phyloP scores from a whole-genome alignment of 192 early-diverging fungal species.

The Coemansia brasiliensis region DNA sequence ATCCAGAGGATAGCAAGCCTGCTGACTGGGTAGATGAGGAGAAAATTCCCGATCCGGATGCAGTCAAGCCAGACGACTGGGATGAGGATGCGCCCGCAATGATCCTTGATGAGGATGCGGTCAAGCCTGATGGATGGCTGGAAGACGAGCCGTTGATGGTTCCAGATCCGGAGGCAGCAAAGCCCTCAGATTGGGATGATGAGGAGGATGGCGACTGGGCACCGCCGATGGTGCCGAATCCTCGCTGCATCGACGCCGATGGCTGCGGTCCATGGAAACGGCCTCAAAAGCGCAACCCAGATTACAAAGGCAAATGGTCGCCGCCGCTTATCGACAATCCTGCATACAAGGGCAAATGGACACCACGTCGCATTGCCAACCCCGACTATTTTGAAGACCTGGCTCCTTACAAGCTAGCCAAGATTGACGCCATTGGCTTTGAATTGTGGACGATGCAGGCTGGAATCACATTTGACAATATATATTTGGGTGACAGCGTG shows the following conservation, averaged over 20 bases:
- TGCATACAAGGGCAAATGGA: slow-evolving; percentile 89
- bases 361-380: slow-evolving; percentile 81
- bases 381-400: slow-evolving; percentile 83
- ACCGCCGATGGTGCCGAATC: slow-evolving; percentile 74
- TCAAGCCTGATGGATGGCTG: slow-evolving; percentile 83
- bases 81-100: slow-evolving; percentile 84
- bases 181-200: slow-evolving; percentile 90
- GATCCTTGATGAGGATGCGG: slow-evolving; percentile 76
- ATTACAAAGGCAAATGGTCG: slow-evolving; percentile 88
- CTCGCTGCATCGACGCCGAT: slow-evolving; percentile 69
- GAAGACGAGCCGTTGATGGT: slow-evolving; percentile 74
- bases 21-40: slow-evolving; percentile 85
- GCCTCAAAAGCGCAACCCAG: slow-evolving; percentile 82
- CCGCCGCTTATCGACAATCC: slow-evolving; percentile 88
- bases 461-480: slow-evolving; percentile 86
- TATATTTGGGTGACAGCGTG: slow-evolving; percentile 78
- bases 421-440: slow-evolving; percentile 82
- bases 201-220: slow-evolving; percentile 94
- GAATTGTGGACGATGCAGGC: slow-evolving; percentile 95
- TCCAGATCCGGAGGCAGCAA: slow-evolving; percentile 74
- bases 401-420: slow-evolving; percentile 72
- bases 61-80: slow-evolving; percentile 77
- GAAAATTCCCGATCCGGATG: slow-evolving; percentile 78
- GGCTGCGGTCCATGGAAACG: slow-evolving; percentile 81
- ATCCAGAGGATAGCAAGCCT: slow-evolving; percentile 79